Conservation (phyloP, 306 rosid species). For the Inga oerstediana region DNA sequence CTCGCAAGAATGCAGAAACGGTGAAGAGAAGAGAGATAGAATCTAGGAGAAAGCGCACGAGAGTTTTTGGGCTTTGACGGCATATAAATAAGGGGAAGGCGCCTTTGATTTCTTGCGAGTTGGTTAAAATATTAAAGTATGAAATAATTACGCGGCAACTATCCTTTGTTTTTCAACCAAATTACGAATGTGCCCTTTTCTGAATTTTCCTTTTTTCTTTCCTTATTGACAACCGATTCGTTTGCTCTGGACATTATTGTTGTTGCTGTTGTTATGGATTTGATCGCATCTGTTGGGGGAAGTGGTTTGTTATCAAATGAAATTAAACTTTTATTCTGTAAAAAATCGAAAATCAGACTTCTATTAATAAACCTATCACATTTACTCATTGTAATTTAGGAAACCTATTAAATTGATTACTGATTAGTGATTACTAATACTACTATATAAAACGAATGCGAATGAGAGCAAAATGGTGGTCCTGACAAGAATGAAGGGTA, state of each 20-base stretch:
- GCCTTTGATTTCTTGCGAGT: neutral
- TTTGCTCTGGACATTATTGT: too few relatives aligned
- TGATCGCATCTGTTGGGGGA: too few relatives aligned
- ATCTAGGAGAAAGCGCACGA: neutral
- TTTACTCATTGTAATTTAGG: neutral
- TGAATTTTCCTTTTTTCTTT: neutral
- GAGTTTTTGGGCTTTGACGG: conserved; percentile 19
- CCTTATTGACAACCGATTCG: neutral
- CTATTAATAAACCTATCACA: neutral
- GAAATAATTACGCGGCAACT: conserved; percentile 45
- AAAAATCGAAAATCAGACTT: too few relatives aligned
- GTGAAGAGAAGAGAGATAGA: conserved; percentile 23
- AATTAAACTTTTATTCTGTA: too few relatives aligned
- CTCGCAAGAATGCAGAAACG: conserved; percentile 4
- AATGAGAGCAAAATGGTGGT: neutral
- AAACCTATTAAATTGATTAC: neutral
- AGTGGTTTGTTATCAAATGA: too few relatives aligned
- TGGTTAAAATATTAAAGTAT: neutral
- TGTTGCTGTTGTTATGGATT: too few relatives aligned
- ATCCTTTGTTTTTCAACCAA: neutral
- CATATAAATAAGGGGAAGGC: conserved; percentile 23
- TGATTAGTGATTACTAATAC: too few relatives aligned
- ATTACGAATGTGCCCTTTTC: conserved; percentile 18
- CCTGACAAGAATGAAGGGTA: neutral
- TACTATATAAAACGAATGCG: neutral